Evolutionary conservation across 78 protist species (phyloP).

Genomic region (Guillardia theta): DNA sequence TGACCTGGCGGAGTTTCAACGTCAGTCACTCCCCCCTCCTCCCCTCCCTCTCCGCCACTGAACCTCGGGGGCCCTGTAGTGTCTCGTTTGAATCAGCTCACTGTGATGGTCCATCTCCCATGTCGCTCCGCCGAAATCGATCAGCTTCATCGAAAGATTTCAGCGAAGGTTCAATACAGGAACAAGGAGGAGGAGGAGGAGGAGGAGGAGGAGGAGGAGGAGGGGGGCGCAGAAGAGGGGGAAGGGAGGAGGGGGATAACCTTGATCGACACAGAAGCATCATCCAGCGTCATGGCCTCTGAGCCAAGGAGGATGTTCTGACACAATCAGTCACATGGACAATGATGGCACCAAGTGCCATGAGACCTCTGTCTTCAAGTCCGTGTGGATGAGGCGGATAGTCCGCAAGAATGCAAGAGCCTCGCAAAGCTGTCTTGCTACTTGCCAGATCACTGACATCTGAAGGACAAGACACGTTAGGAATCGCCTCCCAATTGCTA

Average conservation of each 20-base stretch:
- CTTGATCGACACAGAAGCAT: not conserved
- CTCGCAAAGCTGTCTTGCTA: constrained; percentile 3
- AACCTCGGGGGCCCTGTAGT: not conserved
- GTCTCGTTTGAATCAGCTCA: not conserved
- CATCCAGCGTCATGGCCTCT: not conserved
- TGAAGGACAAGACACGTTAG: no score
- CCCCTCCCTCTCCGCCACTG: not conserved
- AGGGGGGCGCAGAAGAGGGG: no score
- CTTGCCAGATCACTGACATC: no score
- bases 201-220: no score
- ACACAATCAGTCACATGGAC: no score
- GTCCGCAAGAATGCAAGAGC: not conserved
- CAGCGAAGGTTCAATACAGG: no score
- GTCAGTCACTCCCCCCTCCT: not conserved
- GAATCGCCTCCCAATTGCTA: not conserved
- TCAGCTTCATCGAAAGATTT: no score
- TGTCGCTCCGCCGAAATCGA: not conserved
- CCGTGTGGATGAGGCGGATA: not conserved
- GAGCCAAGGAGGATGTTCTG: not conserved
- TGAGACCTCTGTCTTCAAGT: not conserved
- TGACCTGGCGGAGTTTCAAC: not conserved
- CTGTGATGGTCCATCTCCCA: not conserved
- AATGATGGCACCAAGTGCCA: no score
- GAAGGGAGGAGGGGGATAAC: no score
- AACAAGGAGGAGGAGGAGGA: no score